These are phyloP conservation scores for Gaultheria prostrata DNA, from an alignment of 148 eudicot species.

Conservation along the genomic window DNA sequence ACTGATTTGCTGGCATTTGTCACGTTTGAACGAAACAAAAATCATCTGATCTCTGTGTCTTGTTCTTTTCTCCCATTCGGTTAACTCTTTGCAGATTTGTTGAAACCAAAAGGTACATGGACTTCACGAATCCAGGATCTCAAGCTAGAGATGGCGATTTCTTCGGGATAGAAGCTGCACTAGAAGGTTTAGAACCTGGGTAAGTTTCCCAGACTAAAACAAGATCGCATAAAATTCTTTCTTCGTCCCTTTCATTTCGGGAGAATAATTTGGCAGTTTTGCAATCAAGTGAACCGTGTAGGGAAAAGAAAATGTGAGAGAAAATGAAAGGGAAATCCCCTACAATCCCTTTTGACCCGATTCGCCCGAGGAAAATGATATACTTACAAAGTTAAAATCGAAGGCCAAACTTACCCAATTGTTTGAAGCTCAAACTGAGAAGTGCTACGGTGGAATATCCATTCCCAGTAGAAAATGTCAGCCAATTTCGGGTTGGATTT, in stretches of 20 bases:
- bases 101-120: constrained; percentile 93
- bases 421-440: background rate
- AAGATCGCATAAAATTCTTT: background rate
- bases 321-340: background rate
- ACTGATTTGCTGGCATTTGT: background rate
- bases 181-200: constrained; percentile 90
- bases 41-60: background rate
- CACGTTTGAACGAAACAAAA: background rate
- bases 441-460: background rate
- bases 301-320: background rate
- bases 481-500: background rate
- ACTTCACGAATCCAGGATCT: constrained; percentile 74
- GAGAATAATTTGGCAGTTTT: background rate
- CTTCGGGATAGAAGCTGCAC: constrained; percentile 81
- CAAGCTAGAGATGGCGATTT: constrained; percentile 83
- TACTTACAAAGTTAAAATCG: background rate
- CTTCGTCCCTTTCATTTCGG: background rate
- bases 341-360: background rate
- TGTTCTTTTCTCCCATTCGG: background rate
- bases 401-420: background rate
- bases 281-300: background rate
- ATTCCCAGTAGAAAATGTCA: background rate
- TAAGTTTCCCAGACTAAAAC: constrained; percentile 18
- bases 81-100: constrained; percentile 52
- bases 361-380: background rate